A percentile compares a stretch with the other conserved stretches of the same genome.
Conservation (phyloP, 2,329 filamentous ascomycete genomes). For the Colletotrichum sp. region DNA sequence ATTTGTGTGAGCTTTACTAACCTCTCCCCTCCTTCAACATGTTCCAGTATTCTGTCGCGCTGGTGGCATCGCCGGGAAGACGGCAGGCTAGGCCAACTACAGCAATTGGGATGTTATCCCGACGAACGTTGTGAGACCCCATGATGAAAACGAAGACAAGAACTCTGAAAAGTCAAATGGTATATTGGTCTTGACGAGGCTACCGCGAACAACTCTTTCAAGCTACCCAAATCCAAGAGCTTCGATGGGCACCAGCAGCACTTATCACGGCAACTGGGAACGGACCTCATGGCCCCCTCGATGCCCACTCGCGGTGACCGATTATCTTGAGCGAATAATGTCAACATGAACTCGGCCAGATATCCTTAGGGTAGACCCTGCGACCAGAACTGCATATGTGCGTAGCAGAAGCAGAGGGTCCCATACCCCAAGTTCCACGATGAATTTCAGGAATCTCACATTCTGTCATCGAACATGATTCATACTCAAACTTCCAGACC, state of each 20-base stretch:
- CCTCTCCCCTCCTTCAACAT: slow-evolving; percentile 32
- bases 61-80: slow-evolving; percentile 40
- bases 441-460: neutral
- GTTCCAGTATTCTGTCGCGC: slow-evolving; percentile 40
- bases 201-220: neutral
- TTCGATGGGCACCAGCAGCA: neutral
- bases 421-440: neutral
- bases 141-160: neutral
- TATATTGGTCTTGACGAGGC: neutral
- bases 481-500: neutral
- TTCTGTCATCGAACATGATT: neutral
- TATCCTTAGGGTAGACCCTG: neutral
- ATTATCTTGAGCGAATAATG: neutral
- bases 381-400: neutral
- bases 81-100: slow-evolving; percentile 48
- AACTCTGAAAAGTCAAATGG: neutral
- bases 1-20: neutral
- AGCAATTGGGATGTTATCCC: slow-evolving; percentile 41
- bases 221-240: neutral
- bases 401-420: neutral
- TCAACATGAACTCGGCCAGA: neutral
- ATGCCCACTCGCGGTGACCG: neutral
- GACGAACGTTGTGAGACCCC: neutral
- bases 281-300: neutral
- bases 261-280: neutral